Conservation (phyloP, 805 yeast genomes). For the Zygosaccharomyces bisporus region DNA sequence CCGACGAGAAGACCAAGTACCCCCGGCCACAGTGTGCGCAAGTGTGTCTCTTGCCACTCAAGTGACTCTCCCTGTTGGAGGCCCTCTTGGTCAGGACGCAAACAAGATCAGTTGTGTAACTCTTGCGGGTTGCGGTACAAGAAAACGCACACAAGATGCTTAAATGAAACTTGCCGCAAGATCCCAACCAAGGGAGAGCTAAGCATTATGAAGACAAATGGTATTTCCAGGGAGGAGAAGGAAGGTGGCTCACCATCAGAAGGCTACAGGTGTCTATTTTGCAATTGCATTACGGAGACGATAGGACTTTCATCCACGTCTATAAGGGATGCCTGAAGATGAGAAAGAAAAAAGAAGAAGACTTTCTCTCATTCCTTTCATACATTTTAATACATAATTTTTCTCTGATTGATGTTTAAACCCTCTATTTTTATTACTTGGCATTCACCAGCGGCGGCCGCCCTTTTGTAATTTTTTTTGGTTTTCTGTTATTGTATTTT, state of each 20-base stretch:
- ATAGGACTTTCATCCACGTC: conserved; percentile 2
- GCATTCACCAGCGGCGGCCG: no score
- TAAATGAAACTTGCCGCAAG: conserved; percentile 67
- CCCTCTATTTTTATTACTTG: not conserved
- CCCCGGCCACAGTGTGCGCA: conserved; percentile 39
- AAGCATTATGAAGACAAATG: conserved; percentile 77
- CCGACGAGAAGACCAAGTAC: conserved; percentile 16
- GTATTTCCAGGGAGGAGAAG: conserved; percentile 39
- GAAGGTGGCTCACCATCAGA: conserved; percentile 26
- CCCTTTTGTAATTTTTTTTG: not conserved
- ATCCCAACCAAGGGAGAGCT: conserved; percentile 97
- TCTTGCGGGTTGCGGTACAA: conserved; percentile 94
- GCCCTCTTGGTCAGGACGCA: conserved; percentile 81
- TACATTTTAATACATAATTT: not conserved
- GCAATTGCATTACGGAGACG: conserved; percentile 30
- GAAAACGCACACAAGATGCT: conserved; percentile 89
- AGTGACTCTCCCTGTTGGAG: conserved; percentile 97
- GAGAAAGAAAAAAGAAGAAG: not conserved
- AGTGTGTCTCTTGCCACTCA: conserved; percentile 86
- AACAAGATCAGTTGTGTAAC: conserved; percentile 93
- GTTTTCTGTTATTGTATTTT: not conserved
- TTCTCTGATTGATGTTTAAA: not conserved
- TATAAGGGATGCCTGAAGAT: not conserved
- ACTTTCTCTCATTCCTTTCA: not conserved
- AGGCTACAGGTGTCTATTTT: conserved; percentile 51